Conservation (phyloP, 768 basidiomycete genomes). For the Tricholoma matsutake region DNA sequence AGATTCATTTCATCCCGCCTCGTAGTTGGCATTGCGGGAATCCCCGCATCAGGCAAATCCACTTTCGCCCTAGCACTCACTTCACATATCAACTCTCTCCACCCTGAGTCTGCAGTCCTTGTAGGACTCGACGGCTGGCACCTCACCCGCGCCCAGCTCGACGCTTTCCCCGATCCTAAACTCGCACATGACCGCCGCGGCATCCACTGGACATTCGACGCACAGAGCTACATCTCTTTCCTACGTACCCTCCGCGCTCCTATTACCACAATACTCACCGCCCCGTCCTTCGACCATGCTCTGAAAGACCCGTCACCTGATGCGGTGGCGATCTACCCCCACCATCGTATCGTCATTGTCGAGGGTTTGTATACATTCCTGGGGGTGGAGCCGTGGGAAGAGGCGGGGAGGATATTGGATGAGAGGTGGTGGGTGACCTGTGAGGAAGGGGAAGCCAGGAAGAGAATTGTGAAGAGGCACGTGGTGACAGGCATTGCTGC, state of each 20-base stretch:
- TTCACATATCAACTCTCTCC: constrained; percentile 46
- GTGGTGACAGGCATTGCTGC: constrained; percentile 73
- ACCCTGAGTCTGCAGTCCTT: constrained; percentile 47
- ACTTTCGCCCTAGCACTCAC: constrained; percentile 64
- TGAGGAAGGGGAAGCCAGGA: constrained; percentile 50
- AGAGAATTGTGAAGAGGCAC: constrained; percentile 68
- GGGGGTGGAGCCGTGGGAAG: constrained; percentile 67
- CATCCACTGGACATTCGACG: constrained; percentile 90
- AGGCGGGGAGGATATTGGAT: constrained; percentile 63
- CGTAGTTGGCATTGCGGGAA: constrained; percentile 70
- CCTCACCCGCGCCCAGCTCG: constrained; percentile 73
- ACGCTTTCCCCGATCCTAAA: constrained; percentile 69
- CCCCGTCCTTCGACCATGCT: constrained; percentile 85
- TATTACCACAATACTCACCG: constrained; percentile 40
- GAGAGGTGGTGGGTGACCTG: constrained; percentile 76
- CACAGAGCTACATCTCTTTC: constrained; percentile 65
- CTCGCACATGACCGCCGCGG: constrained; percentile 81
- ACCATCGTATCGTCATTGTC: constrained; percentile 77
- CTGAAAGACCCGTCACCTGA: constrained; percentile 79
- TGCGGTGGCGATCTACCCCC: constrained; percentile 51
- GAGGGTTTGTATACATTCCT: constrained; percentile 91
- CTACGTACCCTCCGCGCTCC: constrained; percentile 48
- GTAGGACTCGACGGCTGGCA: constrained; percentile 95
- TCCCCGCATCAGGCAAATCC: constrained; percentile 88
- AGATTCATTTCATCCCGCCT: constrained; percentile 42